phyloP scores from a whole-genome alignment of 306 rosid species.

The Sicyos edulis region DNA sequence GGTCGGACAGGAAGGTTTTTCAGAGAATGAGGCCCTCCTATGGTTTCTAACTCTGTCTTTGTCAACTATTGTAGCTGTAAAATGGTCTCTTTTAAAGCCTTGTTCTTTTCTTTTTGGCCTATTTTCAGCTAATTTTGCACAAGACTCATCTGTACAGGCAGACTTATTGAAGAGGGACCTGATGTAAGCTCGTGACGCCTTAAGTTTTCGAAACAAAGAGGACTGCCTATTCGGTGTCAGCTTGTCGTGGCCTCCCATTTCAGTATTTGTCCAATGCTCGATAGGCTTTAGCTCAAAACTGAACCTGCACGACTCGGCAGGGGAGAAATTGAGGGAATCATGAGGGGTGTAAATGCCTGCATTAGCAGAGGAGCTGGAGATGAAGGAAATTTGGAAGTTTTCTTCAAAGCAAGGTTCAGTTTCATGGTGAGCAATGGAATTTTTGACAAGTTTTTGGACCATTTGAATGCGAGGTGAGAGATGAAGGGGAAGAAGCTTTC shows the following conservation, averaged over 20 bases:
- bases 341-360: slow-evolving; percentile 33
- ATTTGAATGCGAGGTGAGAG: slow-evolving; percentile 76
- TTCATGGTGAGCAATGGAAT: slow-evolving; percentile 25
- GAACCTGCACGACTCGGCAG: slow-evolving; percentile 65
- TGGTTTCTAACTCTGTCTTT: slow-evolving; percentile 24
- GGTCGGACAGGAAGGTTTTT: slow-evolving; percentile 35
- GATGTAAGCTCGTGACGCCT: slow-evolving; percentile 59
- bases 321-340: slow-evolving; percentile 30
- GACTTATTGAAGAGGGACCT: slow-evolving; percentile 59
- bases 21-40: slow-evolving; percentile 81
- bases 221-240: slow-evolving; percentile 60
- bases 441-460: slow-evolving; percentile 60
- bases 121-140: slow-evolving; percentile 34
- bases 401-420: not conserved
- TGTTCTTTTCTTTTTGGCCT: slow-evolving; percentile 36
- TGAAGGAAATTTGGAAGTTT: slow-evolving; percentile 26
- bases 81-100: slow-evolving; percentile 31
- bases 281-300: slow-evolving; percentile 57
- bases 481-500: slow-evolving; percentile 94
- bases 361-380: slow-evolving; percentile 27
- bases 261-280: slow-evolving; percentile 35
- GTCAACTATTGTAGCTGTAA: slow-evolving; percentile 14
- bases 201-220: slow-evolving; percentile 49
- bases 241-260: slow-evolving; percentile 28
- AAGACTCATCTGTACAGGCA: slow-evolving; percentile 47